Evolutionary conservation across 192 early-diverging fungal species (phyloP).

Genomic region (Coemansia brasiliensis): DNA sequence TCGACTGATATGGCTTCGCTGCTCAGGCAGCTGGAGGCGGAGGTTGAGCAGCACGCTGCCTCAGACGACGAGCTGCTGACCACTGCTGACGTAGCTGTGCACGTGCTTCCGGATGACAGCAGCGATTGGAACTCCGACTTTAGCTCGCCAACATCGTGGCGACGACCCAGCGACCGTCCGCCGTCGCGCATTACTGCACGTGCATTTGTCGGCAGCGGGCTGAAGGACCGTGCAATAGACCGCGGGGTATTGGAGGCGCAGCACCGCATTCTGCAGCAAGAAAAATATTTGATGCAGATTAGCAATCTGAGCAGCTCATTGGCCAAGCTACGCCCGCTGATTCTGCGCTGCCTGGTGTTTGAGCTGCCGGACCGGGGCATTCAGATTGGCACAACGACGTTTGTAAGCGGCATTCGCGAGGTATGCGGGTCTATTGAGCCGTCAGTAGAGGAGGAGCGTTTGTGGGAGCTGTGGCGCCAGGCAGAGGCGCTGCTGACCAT

Average conservation of each 20-base stretch:
- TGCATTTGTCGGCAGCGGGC: constrained; percentile 31
- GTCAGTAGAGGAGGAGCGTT: constrained; percentile 53
- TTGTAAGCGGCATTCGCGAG: constrained; percentile 45
- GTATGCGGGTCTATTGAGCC: constrained; percentile 50
- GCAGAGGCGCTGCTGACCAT: constrained; percentile 53
- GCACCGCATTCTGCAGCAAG: constrained; percentile 52
- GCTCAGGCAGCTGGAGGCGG: constrained; percentile 25
- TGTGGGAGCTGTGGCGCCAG: constrained; percentile 57
- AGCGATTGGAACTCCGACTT: constrained; percentile 59
- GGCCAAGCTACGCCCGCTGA: constrained; percentile 46
- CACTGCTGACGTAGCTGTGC: constrained; percentile 27
- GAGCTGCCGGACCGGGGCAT: constrained; percentile 55
- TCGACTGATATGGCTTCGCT: constrained; percentile 33
- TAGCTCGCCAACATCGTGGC: constrained; percentile 55
- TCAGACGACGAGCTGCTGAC: constrained; percentile 45
- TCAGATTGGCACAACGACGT: constrained; percentile 40
- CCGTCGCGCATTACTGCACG: constrained; percentile 28
- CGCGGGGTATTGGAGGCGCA: constrained; percentile 54
- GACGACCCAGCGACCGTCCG: constrained; percentile 43
- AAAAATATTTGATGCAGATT: constrained; percentile 50
- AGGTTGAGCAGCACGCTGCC: constrained; percentile 31
- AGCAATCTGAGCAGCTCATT: constrained; percentile 40
- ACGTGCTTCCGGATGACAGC: constrained; percentile 51
- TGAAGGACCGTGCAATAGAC: constrained; percentile 53
- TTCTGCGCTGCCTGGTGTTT: constrained; percentile 52